Conservation (phyloP, 2,329 filamentous ascomycete genomes). For the Nemania diffusa region DNA sequence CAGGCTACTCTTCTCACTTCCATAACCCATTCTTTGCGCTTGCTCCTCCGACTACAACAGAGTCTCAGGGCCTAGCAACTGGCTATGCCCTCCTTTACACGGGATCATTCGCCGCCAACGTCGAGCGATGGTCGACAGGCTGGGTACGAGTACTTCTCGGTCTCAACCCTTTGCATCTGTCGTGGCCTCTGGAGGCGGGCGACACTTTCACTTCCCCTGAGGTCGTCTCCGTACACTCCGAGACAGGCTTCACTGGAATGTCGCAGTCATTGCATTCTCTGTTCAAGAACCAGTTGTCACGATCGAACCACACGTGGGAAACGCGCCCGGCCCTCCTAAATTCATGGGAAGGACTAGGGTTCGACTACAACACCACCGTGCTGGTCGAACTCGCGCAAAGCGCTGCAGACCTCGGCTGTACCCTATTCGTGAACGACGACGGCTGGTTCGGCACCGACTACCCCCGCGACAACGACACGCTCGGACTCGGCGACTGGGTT, state of each 20-base stretch:
- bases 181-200: conserved; percentile 65
- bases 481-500: conserved; percentile 72
- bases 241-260: conserved; percentile 68
- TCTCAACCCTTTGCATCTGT: conserved; percentile 69
- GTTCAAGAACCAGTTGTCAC: conserved; percentile 66
- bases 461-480: conserved; percentile 65
- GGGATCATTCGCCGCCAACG: conserved; percentile 69
- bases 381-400: conserved; percentile 66
- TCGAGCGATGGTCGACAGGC: conserved; percentile 71
- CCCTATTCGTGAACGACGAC: conserved; percentile 73
- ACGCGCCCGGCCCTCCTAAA: conserved; percentile 67
- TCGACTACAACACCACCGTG: conserved; percentile 66
- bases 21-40: conserved; percentile 73
- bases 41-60: conserved; percentile 66
- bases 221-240: conserved; percentile 70
- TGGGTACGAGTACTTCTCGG: conserved; percentile 69
- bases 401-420: conserved; percentile 68
- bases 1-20: conserved; percentile 71
- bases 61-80: conserved; percentile 69
- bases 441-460: conserved; percentile 75
- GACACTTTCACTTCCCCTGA: conserved; percentile 70
- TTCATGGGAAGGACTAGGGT: conserved; percentile 72
- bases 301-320: conserved; percentile 64
- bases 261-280: conserved; percentile 70
- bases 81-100: conserved; percentile 74